These are phyloP conservation scores for Amesomyces nigricolor DNA, from an alignment of 2,329 filamentous ascomycete genomes.

Conservation along the genomic window DNA sequence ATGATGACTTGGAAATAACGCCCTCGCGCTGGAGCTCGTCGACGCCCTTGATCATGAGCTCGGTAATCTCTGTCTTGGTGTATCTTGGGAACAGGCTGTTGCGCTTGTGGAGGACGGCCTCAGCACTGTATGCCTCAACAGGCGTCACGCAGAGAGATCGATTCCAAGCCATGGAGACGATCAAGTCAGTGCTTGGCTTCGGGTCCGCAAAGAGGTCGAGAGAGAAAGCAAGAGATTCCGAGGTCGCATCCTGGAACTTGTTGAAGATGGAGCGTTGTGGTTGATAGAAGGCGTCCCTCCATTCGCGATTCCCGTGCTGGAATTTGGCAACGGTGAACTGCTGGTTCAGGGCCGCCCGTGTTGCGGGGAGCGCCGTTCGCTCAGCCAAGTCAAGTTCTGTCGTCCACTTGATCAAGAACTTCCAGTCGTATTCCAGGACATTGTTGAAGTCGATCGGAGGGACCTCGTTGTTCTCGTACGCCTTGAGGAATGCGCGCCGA, in stretches of 20 bases:
- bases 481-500: conserved; percentile 57
- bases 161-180: conserved; percentile 53
- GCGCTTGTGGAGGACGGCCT: conserved; percentile 47
- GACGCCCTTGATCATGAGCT: conserved; percentile 44
- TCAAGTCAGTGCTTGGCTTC: conserved; percentile 26
- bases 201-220: conserved; percentile 20
- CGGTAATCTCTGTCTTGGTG: conserved; percentile 37
- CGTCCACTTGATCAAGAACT: conserved; percentile 60
- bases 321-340: conserved; percentile 37
- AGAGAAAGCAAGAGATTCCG: conserved; percentile 40
- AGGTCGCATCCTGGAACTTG: conserved; percentile 50
- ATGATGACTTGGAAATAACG: conserved; percentile 56
- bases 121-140: conserved; percentile 42
- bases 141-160: conserved; percentile 53
- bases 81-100: conserved; percentile 39
- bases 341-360: conserved; percentile 40
- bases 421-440: conserved; percentile 63
- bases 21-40: conserved; percentile 44
- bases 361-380: conserved; percentile 44
- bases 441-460: conserved; percentile 59
- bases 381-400: conserved; percentile 42
- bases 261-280: conserved; percentile 49
- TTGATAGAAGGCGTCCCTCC: conserved; percentile 54
- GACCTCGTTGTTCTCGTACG: conserved; percentile 59
- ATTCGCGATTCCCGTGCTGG: conserved; percentile 35